Base-by-base conservation (phyloP, 2,329 filamentous ascomycete species). In the Trichoderma cornu-damae region DNA sequence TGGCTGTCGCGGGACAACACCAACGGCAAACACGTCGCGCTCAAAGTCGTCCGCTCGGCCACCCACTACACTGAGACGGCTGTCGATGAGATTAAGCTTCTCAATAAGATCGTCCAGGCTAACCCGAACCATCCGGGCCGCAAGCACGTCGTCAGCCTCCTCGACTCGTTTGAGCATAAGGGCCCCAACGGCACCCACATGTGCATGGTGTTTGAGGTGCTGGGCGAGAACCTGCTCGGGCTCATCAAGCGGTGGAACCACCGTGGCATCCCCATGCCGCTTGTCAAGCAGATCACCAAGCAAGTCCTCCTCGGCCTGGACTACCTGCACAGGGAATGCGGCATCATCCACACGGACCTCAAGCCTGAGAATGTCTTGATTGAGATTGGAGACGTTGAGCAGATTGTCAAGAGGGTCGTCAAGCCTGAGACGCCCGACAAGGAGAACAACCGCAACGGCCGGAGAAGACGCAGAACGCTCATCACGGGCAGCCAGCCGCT, bases 211-310 rank as follows among this genome's bases (percentile, higher is more conserved):
- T 99, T 99, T 67, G 94, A 99, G 73, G 94, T 99, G 3, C 75
- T 99, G 57, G 94, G 94, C 54, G 92, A 97, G 80, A 97, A 97
- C 69, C 75, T 97, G 62, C 77, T 97, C 53, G 93, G 94, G 24
- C 75, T 99, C 69, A 96, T 99, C 79, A 97, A 97, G 83, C 86
- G 90, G 67, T 97, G 93, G 92, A 96, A 97, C 72, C 94, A 97
- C 72, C 84, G 94, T 60, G 94, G 94, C 48, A 97, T 99, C 59
- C 94, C 94, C 42, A 96, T 96, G 86, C 84, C 90, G 14, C 81
- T 99, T 12, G 94, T 97, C 70, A 96, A 96, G 79, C 94, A 97
- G 73, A 99, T 99, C 73, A 95, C 94, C 28, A 97, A 97, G 74
- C 94, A 99, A 75, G 94, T 97, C 8, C 80, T 99, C 47, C 83